Evolutionary conservation across 352 stramenopile genomes (phyloP).

Genomic region (Pythium phragmiticola): DNA sequence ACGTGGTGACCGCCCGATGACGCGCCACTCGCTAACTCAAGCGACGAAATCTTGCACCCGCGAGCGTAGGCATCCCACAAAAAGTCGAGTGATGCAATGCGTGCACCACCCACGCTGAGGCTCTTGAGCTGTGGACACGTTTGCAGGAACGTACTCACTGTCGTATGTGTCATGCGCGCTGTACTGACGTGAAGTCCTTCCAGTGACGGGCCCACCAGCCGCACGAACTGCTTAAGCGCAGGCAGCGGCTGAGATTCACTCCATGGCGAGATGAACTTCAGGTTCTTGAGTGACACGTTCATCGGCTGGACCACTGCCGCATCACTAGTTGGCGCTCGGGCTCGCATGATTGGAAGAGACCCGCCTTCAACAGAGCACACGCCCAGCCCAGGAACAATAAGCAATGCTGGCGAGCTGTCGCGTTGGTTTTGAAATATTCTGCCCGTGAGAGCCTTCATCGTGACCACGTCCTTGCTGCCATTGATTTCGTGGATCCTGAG

Average conservation of each 20-base stretch:
- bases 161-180: not conserved
- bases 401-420: not conserved
- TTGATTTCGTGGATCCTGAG: not conserved
- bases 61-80: slow-evolving; percentile 1
- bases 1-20: not conserved
- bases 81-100: slow-evolving; percentile 1
- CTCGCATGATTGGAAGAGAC: not conserved
- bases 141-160: not conserved
- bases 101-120: not conserved
- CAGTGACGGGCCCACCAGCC: not conserved
- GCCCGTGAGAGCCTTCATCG: not conserved
- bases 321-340: not conserved
- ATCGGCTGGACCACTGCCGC: no score
- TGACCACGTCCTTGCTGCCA: not conserved
- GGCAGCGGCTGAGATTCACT: not conserved
- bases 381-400: not conserved
- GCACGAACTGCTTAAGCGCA: not conserved
- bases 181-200: not conserved
- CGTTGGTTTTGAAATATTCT: not conserved
- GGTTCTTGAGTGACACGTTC: slow-evolving; percentile 1
- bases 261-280: not conserved
- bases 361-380: not conserved
- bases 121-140: slow-evolving; percentile 5
- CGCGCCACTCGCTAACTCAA: not conserved
- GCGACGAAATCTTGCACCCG: slow-evolving; percentile 3